phyloP scores from a whole-genome alignment of 140 eudicot species.

The Anethum foeniculum region DNA sequence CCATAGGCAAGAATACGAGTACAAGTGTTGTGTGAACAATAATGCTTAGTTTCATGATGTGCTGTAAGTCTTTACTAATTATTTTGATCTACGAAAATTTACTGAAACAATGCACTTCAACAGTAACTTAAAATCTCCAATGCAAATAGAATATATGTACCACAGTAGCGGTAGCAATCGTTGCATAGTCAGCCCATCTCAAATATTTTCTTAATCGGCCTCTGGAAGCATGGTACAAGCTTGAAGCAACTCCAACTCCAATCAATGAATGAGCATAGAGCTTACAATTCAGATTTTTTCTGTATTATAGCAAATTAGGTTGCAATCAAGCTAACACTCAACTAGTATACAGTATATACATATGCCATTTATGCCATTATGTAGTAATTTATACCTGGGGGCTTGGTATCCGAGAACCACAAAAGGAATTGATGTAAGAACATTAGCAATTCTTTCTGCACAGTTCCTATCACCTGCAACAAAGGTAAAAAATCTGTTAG shows the following conservation, averaged over 20 bases:
- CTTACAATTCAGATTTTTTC: slow-evolving; percentile 79
- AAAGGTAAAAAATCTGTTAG: background rate
- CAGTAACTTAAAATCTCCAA: background rate
- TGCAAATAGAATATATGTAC: slow-evolving; percentile 28
- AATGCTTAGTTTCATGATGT: no score
- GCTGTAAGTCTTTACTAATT: background rate
- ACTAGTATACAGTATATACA: background rate
- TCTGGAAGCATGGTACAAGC: slow-evolving; percentile 86
- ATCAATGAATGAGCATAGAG: slow-evolving; percentile 88
- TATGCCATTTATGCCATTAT: background rate
- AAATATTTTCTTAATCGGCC: slow-evolving; percentile 70
- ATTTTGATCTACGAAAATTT: no score
- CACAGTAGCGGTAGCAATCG: slow-evolving; percentile 96
- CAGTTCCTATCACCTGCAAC: slow-evolving; percentile 61
- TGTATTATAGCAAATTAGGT: slow-evolving; percentile 25
- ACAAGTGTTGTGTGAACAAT: background rate
- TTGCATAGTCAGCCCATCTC: slow-evolving; percentile 97
- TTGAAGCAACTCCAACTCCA: slow-evolving; percentile 93
- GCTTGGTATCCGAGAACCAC: slow-evolving; percentile 80
- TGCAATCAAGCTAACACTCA: background rate
- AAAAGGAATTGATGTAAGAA: slow-evolving; percentile 93
- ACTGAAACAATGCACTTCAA: background rate
- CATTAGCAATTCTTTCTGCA: slow-evolving; percentile 73
- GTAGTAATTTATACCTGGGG: slow-evolving; percentile 57
- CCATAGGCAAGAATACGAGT: background rate